Evolutionary conservation across 1,284 basidiomycete genomes (phyloP).

Genomic region (Sphaerobolus stellatus): DNA sequence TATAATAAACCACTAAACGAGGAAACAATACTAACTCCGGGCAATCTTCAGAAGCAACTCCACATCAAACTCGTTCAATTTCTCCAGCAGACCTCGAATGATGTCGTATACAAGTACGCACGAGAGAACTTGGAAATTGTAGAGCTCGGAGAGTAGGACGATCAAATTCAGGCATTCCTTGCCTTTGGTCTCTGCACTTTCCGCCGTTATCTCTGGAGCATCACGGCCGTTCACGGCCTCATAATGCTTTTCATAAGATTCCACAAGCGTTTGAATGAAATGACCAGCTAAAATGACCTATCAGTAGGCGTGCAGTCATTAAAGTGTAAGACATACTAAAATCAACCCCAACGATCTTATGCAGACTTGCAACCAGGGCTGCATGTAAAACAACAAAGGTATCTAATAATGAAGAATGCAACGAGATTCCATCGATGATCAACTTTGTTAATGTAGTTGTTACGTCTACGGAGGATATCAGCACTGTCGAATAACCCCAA

Average conservation of each 20-base stretch:
- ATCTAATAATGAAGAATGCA: constrained; percentile 82
- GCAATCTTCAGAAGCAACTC: constrained; percentile 87
- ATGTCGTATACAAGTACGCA: constrained; percentile 88
- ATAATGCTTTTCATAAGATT: constrained; percentile 64
- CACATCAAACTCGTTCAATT: constrained; percentile 75
- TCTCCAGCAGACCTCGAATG: constrained; percentile 74
- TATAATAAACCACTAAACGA: not conserved
- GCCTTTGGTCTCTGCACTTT: constrained; percentile 42
- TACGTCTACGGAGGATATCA: constrained; percentile 55
- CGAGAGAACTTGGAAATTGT: constrained; percentile 94
- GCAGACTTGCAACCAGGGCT: constrained; percentile 80
- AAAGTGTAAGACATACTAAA: constrained; percentile 60
- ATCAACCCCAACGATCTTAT: constrained; percentile 86
- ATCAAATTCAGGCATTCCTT: constrained; percentile 92
- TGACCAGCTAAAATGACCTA: constrained; percentile 57
- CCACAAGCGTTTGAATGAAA: constrained; percentile 70
- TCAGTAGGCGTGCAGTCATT: constrained; percentile 16
- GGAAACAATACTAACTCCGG: constrained; percentile 57
- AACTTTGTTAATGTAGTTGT: constrained; percentile 78
- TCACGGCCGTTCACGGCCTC: constrained; percentile 23
- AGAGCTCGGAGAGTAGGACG: constrained; percentile 86
- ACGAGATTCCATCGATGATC: constrained; percentile 81
- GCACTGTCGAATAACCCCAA: constrained; percentile 10
- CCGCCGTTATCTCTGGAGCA: constrained; percentile 21
- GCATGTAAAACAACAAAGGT: constrained; percentile 92